phyloP scores from a whole-genome alignment of 176 grass and related monocot genomes.

The Areca catechu region DNA sequence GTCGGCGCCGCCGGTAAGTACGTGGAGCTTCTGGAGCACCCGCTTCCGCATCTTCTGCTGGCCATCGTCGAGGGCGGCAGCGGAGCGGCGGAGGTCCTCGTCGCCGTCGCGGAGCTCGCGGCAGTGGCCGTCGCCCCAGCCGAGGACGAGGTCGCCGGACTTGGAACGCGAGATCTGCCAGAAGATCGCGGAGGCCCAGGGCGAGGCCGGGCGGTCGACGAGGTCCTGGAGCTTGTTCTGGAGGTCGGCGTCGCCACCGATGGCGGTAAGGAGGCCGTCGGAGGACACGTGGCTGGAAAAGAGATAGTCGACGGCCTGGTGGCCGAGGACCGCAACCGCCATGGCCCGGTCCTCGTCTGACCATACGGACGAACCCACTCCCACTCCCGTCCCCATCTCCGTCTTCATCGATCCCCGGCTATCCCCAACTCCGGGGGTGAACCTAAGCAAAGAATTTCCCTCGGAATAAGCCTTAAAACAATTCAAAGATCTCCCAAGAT shows the following conservation, averaged over 20 bases:
- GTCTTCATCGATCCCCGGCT: too few species aligned
- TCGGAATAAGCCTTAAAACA: too few species aligned
- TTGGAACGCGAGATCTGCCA: slow-evolving; percentile 60
- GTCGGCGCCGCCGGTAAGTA: slow-evolving; percentile 49
- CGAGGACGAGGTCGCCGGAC: slow-evolving; percentile 31
- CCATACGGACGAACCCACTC: slow-evolving; percentile 15
- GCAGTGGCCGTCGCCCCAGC: slow-evolving; percentile 90
- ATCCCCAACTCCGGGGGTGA: too few species aligned
- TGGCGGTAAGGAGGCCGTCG: slow-evolving; percentile 25
- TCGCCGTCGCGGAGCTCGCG: slow-evolving; percentile 26
- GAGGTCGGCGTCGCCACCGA: slow-evolving; percentile 20
- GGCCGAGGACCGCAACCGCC: slow-evolving; percentile 58
- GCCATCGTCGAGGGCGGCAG: background rate
- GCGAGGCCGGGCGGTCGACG: slow-evolving; percentile 33
- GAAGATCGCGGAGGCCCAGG: slow-evolving; percentile 75
- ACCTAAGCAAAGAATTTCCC: too few species aligned
- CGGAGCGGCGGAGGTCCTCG: background rate
- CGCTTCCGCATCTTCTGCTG: slow-evolving; percentile 32
- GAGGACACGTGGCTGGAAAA: slow-evolving; percentile 35
- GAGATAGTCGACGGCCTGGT: slow-evolving; percentile 54
- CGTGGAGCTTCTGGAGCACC: slow-evolving; percentile 64
- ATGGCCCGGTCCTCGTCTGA: slow-evolving; percentile 54
- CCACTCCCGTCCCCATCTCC: background rate
- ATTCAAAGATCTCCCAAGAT: too few species aligned
- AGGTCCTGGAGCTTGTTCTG: slow-evolving; percentile 51